Evolutionary conservation across 2,329 filamentous ascomycete genomes (phyloP).

Genomic region (Beauveria sp.): DNA sequence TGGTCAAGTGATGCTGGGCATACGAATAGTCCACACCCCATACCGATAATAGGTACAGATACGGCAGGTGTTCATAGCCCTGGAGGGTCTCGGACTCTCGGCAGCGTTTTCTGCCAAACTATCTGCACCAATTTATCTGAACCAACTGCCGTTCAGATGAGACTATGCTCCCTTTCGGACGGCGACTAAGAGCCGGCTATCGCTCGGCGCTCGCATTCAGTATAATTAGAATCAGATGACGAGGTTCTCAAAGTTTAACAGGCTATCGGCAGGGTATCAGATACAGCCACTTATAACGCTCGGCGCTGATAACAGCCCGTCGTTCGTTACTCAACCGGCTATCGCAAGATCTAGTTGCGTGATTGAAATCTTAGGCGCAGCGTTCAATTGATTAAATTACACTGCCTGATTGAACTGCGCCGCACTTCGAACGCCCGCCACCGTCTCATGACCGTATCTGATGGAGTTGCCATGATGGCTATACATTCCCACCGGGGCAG

Average conservation of each 20-base stretch:
- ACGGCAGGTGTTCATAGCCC: neutral
- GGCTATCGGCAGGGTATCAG: neutral
- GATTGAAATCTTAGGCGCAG: neutral
- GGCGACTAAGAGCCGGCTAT: neutral
- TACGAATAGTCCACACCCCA: neutral
- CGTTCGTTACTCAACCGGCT: neutral
- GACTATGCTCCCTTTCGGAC: neutral
- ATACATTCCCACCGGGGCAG: neutral
- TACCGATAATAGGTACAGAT: neutral
- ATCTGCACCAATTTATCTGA: neutral
- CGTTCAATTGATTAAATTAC: neutral
- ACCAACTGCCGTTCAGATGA: neutral
- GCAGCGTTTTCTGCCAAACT: neutral
- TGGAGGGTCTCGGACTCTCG: neutral
- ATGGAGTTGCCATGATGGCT: neutral
- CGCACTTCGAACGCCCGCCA: neutral
- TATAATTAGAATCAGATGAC: neutral
- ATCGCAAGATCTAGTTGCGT: neutral
- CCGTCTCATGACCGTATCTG: slow-evolving; percentile 6
- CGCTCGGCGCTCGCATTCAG: neutral
- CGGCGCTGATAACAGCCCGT: neutral
- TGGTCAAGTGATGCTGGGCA: neutral
- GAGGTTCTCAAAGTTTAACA: neutral
- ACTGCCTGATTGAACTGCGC: neutral
- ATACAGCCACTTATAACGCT: neutral